Evolutionary conservation across 768 basidiomycete genomes (phyloP), one percentile per base, ranked within the genome.

Genomic region (Podaxis sp.): DNA sequence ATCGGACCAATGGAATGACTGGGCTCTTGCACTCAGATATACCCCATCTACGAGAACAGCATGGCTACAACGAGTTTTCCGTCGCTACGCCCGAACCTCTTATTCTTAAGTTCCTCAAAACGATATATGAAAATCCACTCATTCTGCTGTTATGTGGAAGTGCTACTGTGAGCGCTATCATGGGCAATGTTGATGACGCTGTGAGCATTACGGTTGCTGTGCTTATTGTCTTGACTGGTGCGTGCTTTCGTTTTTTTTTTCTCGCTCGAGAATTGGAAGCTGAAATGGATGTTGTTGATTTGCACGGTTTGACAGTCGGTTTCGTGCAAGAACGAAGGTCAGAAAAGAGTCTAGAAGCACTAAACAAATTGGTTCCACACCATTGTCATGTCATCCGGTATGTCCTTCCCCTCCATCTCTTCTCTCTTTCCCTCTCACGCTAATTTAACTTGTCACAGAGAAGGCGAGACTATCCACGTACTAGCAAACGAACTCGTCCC

Each of bases 401-500:
- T 36, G 71, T 66, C 23, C n/a, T 16, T 56, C 42, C 58, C 32
- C 1, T 6, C 42, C 42, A 7, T 21, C 42, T n/a, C 0, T 14
- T 50, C 18, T 52, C 74, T 78, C 61, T 21, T 72, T 61, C 16
- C 16, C 51, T 36, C 21, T 40, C 53, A 38, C 52, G 3, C 55
- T 18, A 42, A 48, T 28, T 60, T 64, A 66, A 73, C 25, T n/a
- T 50, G 44, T 28, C 27, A 50, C 62, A 78, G 76, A 13, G 89
- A 88, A 73, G 83, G 84, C 28, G 81, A 85, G 65, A 83, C 85
- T 11, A 72, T 85, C 40, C 93, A 93, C 64, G 75, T 93, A n/a
- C 86, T 98, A 35, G 96, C 95, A 0, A 98, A 98, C 72, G 92
- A 96, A 69, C 87, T 98, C n/a, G 91, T 98, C 3, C 95, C 95